These are phyloP conservation scores for Fusarium fracticaudum DNA, from an alignment of 2,329 filamentous ascomycete species.

Conservation along the genomic window DNA sequence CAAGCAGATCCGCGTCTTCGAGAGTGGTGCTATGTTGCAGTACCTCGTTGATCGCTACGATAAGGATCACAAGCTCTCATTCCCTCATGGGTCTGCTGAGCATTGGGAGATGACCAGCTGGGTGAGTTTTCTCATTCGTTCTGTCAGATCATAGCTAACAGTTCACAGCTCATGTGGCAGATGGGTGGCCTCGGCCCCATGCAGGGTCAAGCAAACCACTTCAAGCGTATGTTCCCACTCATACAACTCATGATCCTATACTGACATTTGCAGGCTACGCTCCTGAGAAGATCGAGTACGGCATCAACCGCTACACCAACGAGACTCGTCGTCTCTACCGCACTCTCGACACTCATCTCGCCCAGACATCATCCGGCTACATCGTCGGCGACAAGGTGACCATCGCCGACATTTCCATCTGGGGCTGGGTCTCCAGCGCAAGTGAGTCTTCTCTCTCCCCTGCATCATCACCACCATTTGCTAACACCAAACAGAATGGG, in stretches of 20 bases:
- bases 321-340: constrained; percentile 86
- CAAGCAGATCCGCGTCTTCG: constrained; percentile 78
- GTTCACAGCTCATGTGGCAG: constrained; percentile 70
- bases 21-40: constrained; percentile 84
- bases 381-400: constrained; percentile 75
- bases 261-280: constrained; percentile 67
- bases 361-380: constrained; percentile 63
- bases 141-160: background rate
- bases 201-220: constrained; percentile 86
- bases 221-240: constrained; percentile 62
- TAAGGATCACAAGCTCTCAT: constrained; percentile 82
- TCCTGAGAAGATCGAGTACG: constrained; percentile 83
- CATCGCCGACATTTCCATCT: constrained; percentile 82
- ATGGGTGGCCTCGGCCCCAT: constrained; percentile 85
- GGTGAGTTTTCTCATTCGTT: constrained; percentile 52
- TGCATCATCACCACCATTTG: no score
- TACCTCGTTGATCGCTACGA: constrained; percentile 88
- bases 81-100: constrained; percentile 76
- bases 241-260: rapidly evolving
- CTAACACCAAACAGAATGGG: constrained; percentile 46
- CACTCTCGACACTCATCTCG: constrained; percentile 78
- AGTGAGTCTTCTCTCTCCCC: constrained; percentile 46
- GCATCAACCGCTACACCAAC: constrained; percentile 82
- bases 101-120: constrained; percentile 84
- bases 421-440: constrained; percentile 75